These are phyloP conservation scores for Pezicula radicicola DNA, from an alignment of 2,329 filamentous ascomycete genomes.

Conservation along the genomic window DNA sequence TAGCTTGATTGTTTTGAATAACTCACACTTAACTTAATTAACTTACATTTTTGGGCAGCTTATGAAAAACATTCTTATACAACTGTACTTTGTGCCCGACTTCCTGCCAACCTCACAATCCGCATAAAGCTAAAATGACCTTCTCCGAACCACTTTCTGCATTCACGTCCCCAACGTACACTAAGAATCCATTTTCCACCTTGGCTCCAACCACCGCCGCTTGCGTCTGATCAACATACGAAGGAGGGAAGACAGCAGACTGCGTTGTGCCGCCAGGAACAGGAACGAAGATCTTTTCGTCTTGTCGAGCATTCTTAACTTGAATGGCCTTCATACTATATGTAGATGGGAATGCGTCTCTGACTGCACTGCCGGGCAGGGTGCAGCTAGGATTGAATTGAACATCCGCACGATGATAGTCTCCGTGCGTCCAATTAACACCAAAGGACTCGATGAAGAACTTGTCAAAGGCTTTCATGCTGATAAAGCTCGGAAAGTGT, in stretches of 20 bases:
- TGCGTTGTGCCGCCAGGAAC: constrained; percentile 9
- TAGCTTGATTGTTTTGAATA: too few relatives aligned
- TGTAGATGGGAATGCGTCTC: constrained; percentile 13
- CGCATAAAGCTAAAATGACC: constrained; percentile 24
- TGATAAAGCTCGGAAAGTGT: constrained; percentile 20
- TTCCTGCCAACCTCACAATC: constrained; percentile 7
- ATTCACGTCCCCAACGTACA: constrained; percentile 29
- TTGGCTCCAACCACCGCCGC: constrained; percentile 22
- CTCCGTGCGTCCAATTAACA: constrained; percentile 20
- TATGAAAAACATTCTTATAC: too few relatives aligned
- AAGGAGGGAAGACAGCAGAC: constrained; percentile 13
- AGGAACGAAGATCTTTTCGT: constrained; percentile 27
- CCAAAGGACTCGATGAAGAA: constrained; percentile 20
- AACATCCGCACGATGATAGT: constrained; percentile 19
- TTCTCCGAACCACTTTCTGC: constrained; percentile 14
- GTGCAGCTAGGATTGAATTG: constrained; percentile 14
- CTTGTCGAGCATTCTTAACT: constrained; percentile 17
- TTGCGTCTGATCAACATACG: constrained; percentile 12
- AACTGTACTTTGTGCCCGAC: too few relatives aligned
- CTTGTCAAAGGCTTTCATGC: constrained; percentile 13
- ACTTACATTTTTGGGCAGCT: too few relatives aligned
- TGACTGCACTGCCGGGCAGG: constrained; percentile 4
- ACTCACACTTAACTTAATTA: too few relatives aligned
- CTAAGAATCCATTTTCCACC: constrained; percentile 23
- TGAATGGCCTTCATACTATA: constrained; percentile 29